A percentile compares a stretch with the other conserved stretches of the same genome.
These are phyloP conservation scores for Trametes polyzona DNA, from an alignment of 1,284 basidiomycete species.

Conservation along the genomic window DNA sequence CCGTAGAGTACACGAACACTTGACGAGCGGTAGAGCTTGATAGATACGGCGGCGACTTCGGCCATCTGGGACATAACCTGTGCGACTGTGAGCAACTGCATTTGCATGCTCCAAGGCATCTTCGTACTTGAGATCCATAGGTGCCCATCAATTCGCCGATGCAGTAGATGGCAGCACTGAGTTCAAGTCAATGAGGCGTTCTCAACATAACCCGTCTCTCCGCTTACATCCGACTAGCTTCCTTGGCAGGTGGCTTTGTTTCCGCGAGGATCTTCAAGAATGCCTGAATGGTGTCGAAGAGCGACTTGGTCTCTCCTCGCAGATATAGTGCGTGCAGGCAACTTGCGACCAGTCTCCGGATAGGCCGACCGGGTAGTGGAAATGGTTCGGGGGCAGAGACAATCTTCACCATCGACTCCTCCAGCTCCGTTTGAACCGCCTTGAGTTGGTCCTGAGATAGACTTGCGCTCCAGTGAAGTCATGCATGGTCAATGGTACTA, in stretches of 20 bases:
- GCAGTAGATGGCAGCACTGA: slow-evolving; percentile 77
- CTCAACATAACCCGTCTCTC: neutral
- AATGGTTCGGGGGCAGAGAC: slow-evolving; percentile 63
- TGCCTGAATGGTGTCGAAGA: slow-evolving; percentile 88
- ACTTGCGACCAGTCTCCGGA: slow-evolving; percentile 80
- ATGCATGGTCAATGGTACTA: slow-evolving; percentile 3
- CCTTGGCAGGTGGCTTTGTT: slow-evolving; percentile 66
- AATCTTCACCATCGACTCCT: slow-evolving; percentile 66
- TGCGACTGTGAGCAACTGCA: neutral
- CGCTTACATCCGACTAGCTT: slow-evolving; percentile 48
- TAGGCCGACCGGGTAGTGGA: slow-evolving; percentile 82
- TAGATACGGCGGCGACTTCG: slow-evolving; percentile 71
- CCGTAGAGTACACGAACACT: slow-evolving; percentile 54
- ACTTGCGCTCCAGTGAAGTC: neutral
- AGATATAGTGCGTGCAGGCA: slow-evolving; percentile 82
- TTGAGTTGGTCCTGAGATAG: slow-evolving; percentile 65
- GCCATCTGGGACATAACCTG: slow-evolving; percentile 95
- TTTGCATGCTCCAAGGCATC: slow-evolving; percentile 1
- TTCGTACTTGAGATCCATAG: slow-evolving; percentile 81
- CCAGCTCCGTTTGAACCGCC: slow-evolving; percentile 60
- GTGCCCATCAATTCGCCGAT: slow-evolving; percentile 87
- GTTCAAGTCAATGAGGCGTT: neutral
- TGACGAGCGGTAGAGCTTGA: slow-evolving; percentile 75
- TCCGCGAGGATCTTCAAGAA: slow-evolving; percentile 79
- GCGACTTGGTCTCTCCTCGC: slow-evolving; percentile 78